Conservation (phyloP, 2,329 filamentous ascomycete genomes). For the Sarocladium brachiariae region DNA sequence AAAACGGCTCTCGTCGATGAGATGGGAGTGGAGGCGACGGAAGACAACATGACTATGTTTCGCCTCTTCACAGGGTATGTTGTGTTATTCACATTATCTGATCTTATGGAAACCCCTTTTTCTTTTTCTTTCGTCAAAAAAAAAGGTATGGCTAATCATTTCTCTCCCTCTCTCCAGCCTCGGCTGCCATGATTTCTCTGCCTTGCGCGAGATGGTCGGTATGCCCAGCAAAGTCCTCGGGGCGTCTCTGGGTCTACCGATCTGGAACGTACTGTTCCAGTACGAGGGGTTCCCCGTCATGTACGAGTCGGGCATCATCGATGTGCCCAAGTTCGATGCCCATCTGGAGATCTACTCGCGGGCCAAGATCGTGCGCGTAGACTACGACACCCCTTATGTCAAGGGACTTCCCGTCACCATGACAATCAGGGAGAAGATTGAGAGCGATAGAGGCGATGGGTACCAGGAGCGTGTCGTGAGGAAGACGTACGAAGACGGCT, state of each 20-base stretch:
- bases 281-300: constrained; percentile 41
- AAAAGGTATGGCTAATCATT: too few relatives aligned
- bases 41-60: too few relatives aligned
- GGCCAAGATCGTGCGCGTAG: constrained; percentile 45
- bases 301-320: constrained; percentile 51
- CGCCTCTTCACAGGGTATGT: too few relatives aligned
- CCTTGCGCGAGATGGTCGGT: constrained; percentile 44
- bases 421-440: constrained; percentile 32
- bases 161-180: not conserved
- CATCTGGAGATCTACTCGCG: constrained; percentile 45
- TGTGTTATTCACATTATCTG: too few relatives aligned
- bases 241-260: constrained; percentile 23
- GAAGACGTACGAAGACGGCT: constrained; percentile 37
- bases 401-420: constrained; percentile 47
- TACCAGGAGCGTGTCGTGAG: constrained; percentile 32
- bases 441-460: constrained; percentile 13
- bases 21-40: too few relatives aligned
- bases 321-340: constrained; percentile 46
- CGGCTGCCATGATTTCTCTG: constrained; percentile 36
- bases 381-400: constrained; percentile 51
- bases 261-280: constrained; percentile 35
- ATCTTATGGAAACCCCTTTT: too few relatives aligned
- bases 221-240: constrained; percentile 28
- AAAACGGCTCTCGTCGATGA: too few relatives aligned
- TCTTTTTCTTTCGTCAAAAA: too few relatives aligned